Conservation (phyloP, 2,329 filamentous ascomycete species). For the Aureobasidium sp. region DNA sequence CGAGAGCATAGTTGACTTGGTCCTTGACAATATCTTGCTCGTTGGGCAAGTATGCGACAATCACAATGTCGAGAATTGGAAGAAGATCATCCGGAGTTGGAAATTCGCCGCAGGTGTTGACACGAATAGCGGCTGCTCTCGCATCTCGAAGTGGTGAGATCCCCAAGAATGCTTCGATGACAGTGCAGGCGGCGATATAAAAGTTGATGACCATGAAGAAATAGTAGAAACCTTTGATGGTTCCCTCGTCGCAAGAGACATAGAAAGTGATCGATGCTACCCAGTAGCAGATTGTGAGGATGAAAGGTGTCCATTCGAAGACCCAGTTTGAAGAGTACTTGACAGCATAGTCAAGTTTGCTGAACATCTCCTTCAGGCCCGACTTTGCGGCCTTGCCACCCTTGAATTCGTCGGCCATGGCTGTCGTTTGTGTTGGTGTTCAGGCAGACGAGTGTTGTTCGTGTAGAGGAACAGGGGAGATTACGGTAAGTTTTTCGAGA, state of each 20-base stretch:
- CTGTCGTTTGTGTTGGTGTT: neutral
- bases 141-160: slow-evolving; percentile 27
- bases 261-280: slow-evolving; percentile 27
- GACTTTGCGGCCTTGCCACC: slow-evolving; percentile 3
- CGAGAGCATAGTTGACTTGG: slow-evolving; percentile 40
- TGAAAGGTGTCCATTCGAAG: slow-evolving; percentile 27
- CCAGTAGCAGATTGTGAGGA: slow-evolving; percentile 26
- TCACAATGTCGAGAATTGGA: slow-evolving; percentile 40
- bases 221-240: slow-evolving; percentile 29
- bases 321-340: slow-evolving; percentile 24
- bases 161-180: slow-evolving; percentile 28
- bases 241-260: slow-evolving; percentile 22
- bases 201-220: slow-evolving; percentile 30
- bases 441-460: neutral
- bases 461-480: neutral
- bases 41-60: slow-evolving; percentile 46
- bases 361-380: neutral
- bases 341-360: neutral
- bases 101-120: slow-evolving; percentile 22
- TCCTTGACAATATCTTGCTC: slow-evolving; percentile 46
- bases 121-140: slow-evolving; percentile 24
- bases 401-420: slow-evolving; percentile 9
- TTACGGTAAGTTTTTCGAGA: slow-evolving; percentile 2
- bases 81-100: slow-evolving; percentile 27
- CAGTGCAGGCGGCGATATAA: slow-evolving; percentile 26